Evolutionary conservation across 345 rosid species (phyloP).

Genomic region (Raphanus sativus): DNA sequence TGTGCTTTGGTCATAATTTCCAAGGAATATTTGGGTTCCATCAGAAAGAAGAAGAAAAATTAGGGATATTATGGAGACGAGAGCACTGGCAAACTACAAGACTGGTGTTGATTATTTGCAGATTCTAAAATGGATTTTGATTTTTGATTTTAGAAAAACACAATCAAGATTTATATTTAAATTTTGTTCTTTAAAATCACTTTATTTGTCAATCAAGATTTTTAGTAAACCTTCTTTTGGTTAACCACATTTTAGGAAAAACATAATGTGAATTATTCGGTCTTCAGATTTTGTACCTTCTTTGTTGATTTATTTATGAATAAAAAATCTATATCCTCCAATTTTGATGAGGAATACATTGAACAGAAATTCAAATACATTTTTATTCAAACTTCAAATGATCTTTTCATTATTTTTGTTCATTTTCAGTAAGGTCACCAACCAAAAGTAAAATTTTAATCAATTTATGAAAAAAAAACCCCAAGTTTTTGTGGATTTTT

Average conservation of each 20-base stretch:
- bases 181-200: not conserved
- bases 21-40: not conserved
- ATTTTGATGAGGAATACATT: not conserved
- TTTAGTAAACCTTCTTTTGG: too few species aligned
- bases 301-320: not conserved
- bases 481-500: not conserved
- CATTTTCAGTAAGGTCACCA: not conserved
- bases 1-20: not conserved
- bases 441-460: too few species aligned
- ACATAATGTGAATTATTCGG: not conserved
- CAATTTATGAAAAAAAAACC: not conserved
- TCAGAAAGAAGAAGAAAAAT: not conserved
- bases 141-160: too few species aligned
- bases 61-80: not conserved
- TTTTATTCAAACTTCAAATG: not conserved
- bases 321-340: not conserved
- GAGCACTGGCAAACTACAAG: not conserved
- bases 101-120: not conserved
- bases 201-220: too few species aligned
- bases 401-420: not conserved
- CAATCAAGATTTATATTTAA: not conserved
- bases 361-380: not conserved
- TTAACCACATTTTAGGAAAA: too few species aligned
- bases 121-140: not conserved
- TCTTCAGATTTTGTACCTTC: not conserved